Percentiles rank a stretch among this genome's conserved stretches.
phyloP scores from a whole-genome alignment of 352 stramenopile genomes.

The Pythium guiyangense region DNA sequence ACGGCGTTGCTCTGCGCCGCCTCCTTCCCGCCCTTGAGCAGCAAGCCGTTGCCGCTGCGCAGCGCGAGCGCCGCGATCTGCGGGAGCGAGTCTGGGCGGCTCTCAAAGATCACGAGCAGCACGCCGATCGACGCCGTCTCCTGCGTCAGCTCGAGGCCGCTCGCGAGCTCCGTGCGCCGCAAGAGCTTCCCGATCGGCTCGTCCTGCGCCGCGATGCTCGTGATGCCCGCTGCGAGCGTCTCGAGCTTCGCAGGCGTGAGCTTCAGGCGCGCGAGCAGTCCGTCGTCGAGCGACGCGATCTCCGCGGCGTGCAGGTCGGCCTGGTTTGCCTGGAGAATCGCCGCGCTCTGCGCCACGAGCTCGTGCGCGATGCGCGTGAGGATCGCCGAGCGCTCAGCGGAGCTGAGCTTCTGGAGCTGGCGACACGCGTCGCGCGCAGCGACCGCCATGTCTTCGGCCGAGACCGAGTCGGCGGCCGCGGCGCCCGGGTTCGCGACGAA shows the following conservation, averaged over 20 bases:
- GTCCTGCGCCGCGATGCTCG: conserved; percentile 85
- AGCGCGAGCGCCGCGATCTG: conserved; percentile 96
- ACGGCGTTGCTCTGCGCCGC: conserved; percentile 87
- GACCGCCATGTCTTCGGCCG: conserved; percentile 77
- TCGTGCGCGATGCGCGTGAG: conserved; percentile 86
- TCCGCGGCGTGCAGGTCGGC: conserved; percentile 88
- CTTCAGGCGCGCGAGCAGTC: conserved; percentile 67
- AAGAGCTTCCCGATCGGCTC: conserved; percentile 74
- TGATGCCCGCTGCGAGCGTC: conserved; percentile 93
- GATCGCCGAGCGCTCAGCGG: conserved; percentile 84
- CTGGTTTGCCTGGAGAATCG: conserved; percentile 91
- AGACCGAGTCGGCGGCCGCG: conserved; percentile 28
- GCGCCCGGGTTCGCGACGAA: conserved; percentile 73
- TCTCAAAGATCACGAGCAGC: conserved; percentile 98
- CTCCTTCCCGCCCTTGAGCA: conserved; percentile 98
- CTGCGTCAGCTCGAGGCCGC: conserved; percentile 91
- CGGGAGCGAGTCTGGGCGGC: conserved; percentile 92
- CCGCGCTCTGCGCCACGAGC: conserved; percentile 75
- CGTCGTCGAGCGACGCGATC: conserved; percentile 53
- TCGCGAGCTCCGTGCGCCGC: conserved; percentile 86
- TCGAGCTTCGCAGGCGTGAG: conserved; percentile 93
- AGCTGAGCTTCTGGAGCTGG: conserved; percentile 86
- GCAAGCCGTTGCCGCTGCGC: conserved; percentile 94
- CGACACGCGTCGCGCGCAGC: conserved; percentile 80
- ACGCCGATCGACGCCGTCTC: conserved; percentile 96